These are phyloP conservation scores for Hirsutella minnesotensis DNA, from an alignment of 2,329 filamentous ascomycete species.

Conservation along the genomic window DNA sequence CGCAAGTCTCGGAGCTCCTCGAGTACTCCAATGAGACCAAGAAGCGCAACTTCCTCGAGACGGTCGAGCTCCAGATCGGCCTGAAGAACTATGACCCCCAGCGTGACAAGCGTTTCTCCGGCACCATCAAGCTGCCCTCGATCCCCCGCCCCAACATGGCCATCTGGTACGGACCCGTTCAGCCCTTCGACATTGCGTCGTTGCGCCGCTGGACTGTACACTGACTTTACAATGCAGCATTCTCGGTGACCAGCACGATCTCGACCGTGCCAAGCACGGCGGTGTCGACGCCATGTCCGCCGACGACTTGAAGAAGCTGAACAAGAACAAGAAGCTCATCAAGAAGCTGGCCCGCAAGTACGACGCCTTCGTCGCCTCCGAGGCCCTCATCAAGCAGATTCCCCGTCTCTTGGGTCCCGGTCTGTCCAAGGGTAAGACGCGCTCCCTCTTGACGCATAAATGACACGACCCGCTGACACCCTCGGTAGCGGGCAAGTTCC, in stretches of 20 bases:
- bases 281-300: conserved; percentile 96
- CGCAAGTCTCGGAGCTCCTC: conserved; percentile 86
- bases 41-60: conserved; percentile 97
- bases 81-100: conserved; percentile 98
- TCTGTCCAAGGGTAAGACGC: conserved; percentile 81
- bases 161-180: conserved; percentile 58
- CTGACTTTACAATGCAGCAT: conserved; percentile 37
- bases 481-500: conserved; percentile 89
- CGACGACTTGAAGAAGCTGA: conserved; percentile 99
- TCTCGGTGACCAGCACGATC: conserved; percentile 78
- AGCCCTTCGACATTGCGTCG: neutral
- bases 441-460: conserved; percentile 6
- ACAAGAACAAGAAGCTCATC: conserved; percentile 99
- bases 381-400: conserved; percentile 98
- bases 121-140: conserved; percentile 89
- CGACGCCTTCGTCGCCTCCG: conserved; percentile 97
- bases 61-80: conserved; percentile 83
- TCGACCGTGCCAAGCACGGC: conserved; percentile 99
- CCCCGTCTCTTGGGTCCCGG: conserved; percentile 97
- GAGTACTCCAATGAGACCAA: conserved; percentile 90
- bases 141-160: conserved; percentile 85
- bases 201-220: neutral
- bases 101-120: conserved; percentile 99
- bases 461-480: conserved; percentile 11
- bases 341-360: conserved; percentile 99